These are phyloP conservation scores for Cokeromyces recurvatus DNA, from an alignment of 371 early-diverging fungal genomes.

Conservation along the genomic window DNA sequence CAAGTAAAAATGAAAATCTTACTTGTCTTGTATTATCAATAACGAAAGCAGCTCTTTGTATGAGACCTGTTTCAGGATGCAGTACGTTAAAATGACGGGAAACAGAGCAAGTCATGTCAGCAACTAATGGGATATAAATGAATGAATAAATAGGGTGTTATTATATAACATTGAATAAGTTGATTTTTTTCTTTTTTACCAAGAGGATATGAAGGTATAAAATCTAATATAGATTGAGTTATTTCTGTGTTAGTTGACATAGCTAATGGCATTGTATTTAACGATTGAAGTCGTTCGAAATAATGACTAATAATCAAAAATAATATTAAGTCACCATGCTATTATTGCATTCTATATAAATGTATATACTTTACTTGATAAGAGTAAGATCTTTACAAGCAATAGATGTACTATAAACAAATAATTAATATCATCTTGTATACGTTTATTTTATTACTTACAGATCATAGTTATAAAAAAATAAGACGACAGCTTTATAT, in stretches of 20 bases:
- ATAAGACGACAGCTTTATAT: constrained; percentile 21
- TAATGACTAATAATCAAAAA: constrained; percentile 9
- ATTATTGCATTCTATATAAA: too few relatives aligned
- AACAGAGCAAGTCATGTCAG: constrained; percentile 27
- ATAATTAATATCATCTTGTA: too few relatives aligned
- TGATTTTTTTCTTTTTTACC: too few relatives aligned
- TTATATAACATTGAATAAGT: too few relatives aligned
- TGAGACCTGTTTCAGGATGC: constrained; percentile 12
- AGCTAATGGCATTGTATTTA: constrained; percentile 15
- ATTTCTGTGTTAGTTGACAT: constrained; percentile 27
- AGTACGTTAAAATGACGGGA: constrained; percentile 25
- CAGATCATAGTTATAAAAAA: constrained; percentile 31
- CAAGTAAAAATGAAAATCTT: constrained; percentile 25
- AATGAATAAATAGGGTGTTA: too few relatives aligned
- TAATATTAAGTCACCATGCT: too few relatives aligned
- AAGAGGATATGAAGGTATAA: constrained; percentile 21
- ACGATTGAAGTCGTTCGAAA: constrained; percentile 8
- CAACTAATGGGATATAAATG: too few relatives aligned
- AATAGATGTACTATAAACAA: constrained; percentile 9
- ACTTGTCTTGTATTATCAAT: constrained; percentile 27
- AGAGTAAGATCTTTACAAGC: constrained; percentile 12
- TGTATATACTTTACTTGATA: constrained; percentile 22
- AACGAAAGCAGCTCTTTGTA: constrained; percentile 21
- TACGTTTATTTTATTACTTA: too few relatives aligned
- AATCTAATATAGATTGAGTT: constrained; percentile 10